Base-by-base conservation (phyloP, 352 stramenopile species). In the Phytophthora uliginosa region DNA sequence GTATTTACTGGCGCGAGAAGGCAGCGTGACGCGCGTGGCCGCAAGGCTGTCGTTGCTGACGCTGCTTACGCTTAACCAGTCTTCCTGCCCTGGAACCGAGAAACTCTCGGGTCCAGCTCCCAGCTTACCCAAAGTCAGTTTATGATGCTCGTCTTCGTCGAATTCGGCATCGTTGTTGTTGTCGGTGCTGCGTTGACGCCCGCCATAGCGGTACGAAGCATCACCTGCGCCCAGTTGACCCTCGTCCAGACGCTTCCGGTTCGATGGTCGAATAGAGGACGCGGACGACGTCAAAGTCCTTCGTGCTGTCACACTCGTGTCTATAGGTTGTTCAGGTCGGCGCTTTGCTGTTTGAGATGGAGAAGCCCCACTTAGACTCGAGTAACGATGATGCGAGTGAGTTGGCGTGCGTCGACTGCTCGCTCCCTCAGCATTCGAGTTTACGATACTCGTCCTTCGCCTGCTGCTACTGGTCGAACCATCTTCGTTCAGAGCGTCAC, bases 211-310 rank as follows among this genome's bases (percentile, higher is more conserved):
- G 6, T 45, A 22, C 7, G 40, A 57, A 7, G 34, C 24, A n/a
- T 64, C 58, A 12, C 28, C 31, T 38, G 31, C 55, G 33, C 24
- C 38, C 26, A 38, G 3, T 24, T 62, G 58, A n/a, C 1, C 58
- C 9, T 50, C 59, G 6, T 66, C 66, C 7, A 78, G 28, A n/a
- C 66, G 66, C 18, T 78, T 78, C 0, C 71, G 67, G 22, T 90
- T 89, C 0, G 73, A 77, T 26, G 80, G 84, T 2, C 84, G 78
- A 13, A 84, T 62, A 2, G 76, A 74, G 1, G 84, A 90, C 0
- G 80, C 82, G 1, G 84, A 91, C 7, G 84, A 86, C 0, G 76
- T 85, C 26, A 91, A 66, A 8, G 47, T 28, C 18, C 63, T 60
- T 68, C 66, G 50, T 26, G 53, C 60, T 40, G 40, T n/a, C 7